Conservation (phyloP, 2,329 filamentous ascomycete genomes). For the Diaporthe vaccinii region DNA sequence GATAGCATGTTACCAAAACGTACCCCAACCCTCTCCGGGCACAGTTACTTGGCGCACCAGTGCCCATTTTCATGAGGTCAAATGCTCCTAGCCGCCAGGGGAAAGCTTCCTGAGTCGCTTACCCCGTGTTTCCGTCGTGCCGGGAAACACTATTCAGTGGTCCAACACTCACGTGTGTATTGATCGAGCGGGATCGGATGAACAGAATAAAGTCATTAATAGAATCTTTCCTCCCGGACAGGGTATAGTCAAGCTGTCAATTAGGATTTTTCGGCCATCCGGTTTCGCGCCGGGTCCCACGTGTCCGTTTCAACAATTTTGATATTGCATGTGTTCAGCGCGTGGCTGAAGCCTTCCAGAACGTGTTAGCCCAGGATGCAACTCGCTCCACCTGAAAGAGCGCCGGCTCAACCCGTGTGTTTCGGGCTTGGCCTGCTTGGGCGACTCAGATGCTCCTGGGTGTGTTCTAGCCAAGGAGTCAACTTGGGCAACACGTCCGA, state of each 20-base stretch:
- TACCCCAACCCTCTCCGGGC: constrained; percentile 14
- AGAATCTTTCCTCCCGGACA: background rate
- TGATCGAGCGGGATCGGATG: background rate
- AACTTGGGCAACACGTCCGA: too few species aligned
- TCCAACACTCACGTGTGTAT: background rate
- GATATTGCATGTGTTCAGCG: background rate
- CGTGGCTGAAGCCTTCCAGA: too few species aligned
- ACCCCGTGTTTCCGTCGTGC: constrained; percentile 32
- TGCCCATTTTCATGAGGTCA: too few species aligned
- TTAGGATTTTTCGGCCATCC: background rate
- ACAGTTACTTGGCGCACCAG: background rate
- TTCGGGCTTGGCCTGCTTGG: too few species aligned
- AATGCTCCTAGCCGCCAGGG: background rate
- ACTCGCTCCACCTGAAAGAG: too few species aligned
- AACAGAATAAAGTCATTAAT: background rate
- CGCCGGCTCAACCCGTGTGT: too few species aligned
- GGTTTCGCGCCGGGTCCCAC: too few species aligned
- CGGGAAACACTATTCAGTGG: constrained; percentile 24
- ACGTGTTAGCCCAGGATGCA: too few species aligned
- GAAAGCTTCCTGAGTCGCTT: constrained; percentile 2
- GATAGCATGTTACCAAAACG: constrained; percentile 31
- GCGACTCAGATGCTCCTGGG: too few species aligned
- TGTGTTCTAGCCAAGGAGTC: too few species aligned
- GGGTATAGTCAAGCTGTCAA: background rate
- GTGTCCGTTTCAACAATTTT: background rate